These are phyloP conservation scores for Lentinula aciculospora DNA, from an alignment of 768 basidiomycete species.

Conservation along the genomic window DNA sequence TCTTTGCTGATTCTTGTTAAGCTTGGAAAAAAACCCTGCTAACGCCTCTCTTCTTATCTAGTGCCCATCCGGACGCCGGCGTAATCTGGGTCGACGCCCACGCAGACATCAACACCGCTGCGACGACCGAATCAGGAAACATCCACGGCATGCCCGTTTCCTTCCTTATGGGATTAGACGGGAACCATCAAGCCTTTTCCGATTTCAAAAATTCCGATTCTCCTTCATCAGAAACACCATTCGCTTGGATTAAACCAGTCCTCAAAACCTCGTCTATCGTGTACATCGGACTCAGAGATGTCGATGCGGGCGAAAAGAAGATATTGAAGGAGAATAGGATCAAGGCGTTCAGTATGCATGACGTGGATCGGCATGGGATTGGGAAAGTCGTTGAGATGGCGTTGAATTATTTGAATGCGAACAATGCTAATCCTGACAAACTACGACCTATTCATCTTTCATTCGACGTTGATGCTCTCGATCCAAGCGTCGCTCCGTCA, in stretches of 20 bases:
- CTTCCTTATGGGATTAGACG: slow-evolving; percentile 65
- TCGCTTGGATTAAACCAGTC: slow-evolving; percentile 55
- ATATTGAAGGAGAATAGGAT: slow-evolving; percentile 78
- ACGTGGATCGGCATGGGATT: slow-evolving; percentile 87
- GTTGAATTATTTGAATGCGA: slow-evolving; percentile 51
- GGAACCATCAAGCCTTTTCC: slow-evolving; percentile 16
- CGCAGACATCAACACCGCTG: slow-evolving; percentile 90
- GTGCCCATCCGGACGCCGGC: slow-evolving; percentile 72
- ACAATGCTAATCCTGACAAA: slow-evolving; percentile 70
- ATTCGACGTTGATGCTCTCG: slow-evolving; percentile 94
- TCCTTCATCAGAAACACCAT: slow-evolving; percentile 23
- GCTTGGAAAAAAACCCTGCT: neutral
- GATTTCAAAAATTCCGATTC: neutral
- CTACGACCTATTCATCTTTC: slow-evolving; percentile 88
- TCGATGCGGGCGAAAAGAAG: slow-evolving; percentile 84
- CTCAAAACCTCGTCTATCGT: slow-evolving; percentile 75
- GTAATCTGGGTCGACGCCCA: slow-evolving; percentile 98
- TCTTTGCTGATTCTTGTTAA: neutral
- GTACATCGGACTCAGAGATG: slow-evolving; percentile 95
- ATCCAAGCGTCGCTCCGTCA: slow-evolving; percentile 93
- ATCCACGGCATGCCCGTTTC: slow-evolving; percentile 98
- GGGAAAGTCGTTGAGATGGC: slow-evolving; percentile 97
- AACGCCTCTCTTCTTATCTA: slow-evolving; percentile 19
- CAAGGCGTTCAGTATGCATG: slow-evolving; percentile 89
- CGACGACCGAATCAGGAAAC: slow-evolving; percentile 85